Evolutionary conservation across 2,329 filamentous ascomycete species (phyloP).

Genomic region (Phyllosticta citrichinensis): DNA sequence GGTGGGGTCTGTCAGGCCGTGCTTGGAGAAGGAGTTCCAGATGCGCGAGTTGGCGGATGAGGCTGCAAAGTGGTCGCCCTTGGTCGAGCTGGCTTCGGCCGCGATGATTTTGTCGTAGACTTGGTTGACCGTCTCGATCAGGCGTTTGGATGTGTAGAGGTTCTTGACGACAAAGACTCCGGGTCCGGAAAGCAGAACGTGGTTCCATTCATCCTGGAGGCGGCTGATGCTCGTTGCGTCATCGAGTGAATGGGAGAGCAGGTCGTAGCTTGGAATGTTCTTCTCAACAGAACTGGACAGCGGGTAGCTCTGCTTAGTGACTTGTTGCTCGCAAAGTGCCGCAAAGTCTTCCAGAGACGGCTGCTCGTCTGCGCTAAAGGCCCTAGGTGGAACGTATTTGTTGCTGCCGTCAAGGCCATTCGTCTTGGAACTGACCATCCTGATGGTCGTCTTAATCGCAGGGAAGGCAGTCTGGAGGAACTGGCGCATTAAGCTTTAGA

Average conservation of each 20-base stretch:
- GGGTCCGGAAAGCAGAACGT: conserved; percentile 46
- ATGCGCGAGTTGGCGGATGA: conserved; percentile 49
- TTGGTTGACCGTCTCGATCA: conserved; percentile 39
- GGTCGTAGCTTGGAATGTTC: conserved; percentile 49
- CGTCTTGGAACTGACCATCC: background rate
- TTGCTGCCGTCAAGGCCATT: background rate
- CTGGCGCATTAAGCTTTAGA: background rate
- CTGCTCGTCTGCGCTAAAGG: conserved; percentile 20
- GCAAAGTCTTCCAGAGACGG: conserved; percentile 37
- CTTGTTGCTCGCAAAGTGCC: conserved; percentile 34
- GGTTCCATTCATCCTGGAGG: conserved; percentile 52
- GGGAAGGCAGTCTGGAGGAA: background rate
- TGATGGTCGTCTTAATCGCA: background rate
- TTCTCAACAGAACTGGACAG: conserved; percentile 35
- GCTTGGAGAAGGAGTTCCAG: conserved; percentile 58
- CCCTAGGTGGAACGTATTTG: conserved; percentile 16
- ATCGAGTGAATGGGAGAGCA: conserved; percentile 28
- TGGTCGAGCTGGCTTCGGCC: conserved; percentile 28
- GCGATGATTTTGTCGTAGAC: conserved; percentile 42
- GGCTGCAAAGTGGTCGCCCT: conserved; percentile 53
- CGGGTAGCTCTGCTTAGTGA: conserved; percentile 34
- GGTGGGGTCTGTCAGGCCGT: conserved; percentile 40
- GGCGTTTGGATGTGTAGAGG: conserved; percentile 36
- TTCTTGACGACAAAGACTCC: conserved; percentile 50
- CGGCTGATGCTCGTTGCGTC: conserved; percentile 21